Base-by-base conservation (phyloP, 192 early-diverging fungal genomes). In the Coemansia sp. region DNA sequence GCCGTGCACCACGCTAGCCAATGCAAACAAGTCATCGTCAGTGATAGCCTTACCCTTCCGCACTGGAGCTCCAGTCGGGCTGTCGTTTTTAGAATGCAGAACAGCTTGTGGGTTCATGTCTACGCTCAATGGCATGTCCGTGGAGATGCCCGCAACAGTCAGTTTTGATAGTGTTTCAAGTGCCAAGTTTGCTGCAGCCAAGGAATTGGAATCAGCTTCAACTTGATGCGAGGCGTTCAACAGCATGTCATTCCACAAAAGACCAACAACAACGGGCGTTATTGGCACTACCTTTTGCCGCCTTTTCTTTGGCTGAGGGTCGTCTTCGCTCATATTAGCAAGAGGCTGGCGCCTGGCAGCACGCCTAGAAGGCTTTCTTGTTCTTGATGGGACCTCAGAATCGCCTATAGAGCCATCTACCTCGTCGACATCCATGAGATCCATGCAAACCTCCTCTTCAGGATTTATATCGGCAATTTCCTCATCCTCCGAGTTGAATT, bases 401-500 rank as follows among this genome's bases (percentile, higher is more conserved):
- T 22, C 51, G 20, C 22, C 19, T 9, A 56, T 39, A 1, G 46
- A 44, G 13, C 17, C 1, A 11, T 16, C 43, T 40, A 49, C 45
- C 13, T 67, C 69, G n/a, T 74, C 68, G 16, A 77, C 44, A 19
- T 70, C 71, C 72, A 77, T 77, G 7, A 37, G 54, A 10, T 44
- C 54, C 5, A 59, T 65, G 49, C 67, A 71, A 0, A 75, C 71
- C 38, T 77, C 81, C 64, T 77, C 72, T 19, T 65, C 67, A 6
- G 75, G 66, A 45, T 77, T 51, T 10, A 75, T 73, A 10, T 82
- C 80, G 7, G 77, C 84, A 14, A 82, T 70, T 16, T 71, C 51
- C 49, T 82, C 84, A 25, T 82, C 76, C 46, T 75, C 77, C 7
- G 81, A 74, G 22, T 63, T 59, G 48, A 71, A 75, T 2, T 72